Percentiles rank a stretch among this genome's conserved stretches.
These are phyloP conservation scores for Orbilia oligospora DNA, from an alignment of 2,329 filamentous ascomycete species.

Conservation along the genomic window DNA sequence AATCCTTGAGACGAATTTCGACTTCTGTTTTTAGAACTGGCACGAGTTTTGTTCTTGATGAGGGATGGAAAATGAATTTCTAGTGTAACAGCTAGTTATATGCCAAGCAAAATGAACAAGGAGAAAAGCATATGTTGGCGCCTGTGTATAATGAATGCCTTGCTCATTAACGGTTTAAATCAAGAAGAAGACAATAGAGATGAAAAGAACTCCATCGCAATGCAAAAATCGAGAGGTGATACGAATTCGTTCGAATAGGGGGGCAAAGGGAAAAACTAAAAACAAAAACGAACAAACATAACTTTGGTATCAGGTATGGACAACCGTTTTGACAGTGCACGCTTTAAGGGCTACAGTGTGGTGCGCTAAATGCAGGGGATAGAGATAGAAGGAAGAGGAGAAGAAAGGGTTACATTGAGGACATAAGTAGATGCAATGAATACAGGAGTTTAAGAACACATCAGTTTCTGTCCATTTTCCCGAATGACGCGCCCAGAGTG, in stretches of 20 bases:
- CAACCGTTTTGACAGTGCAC: not conserved
- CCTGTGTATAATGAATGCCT: slow-evolving; percentile 17
- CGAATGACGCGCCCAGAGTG: slow-evolving; percentile 27
- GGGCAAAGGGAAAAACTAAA: not conserved
- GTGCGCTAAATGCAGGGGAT: slow-evolving; percentile 48
- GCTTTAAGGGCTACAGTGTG: slow-evolving; percentile 23
- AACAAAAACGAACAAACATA: slow-evolving; percentile 4
- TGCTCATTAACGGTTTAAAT: slow-evolving; percentile 15
- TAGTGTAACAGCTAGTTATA: not conserved
- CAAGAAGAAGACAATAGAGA: not conserved
- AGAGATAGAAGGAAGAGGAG: not conserved
- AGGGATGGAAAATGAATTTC: not conserved
- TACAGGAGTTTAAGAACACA: slow-evolving; percentile 38
- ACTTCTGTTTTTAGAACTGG: not conserved
- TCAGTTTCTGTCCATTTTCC: not conserved
- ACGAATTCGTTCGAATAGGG: not conserved
- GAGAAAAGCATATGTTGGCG: not conserved
- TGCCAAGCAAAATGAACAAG: not conserved
- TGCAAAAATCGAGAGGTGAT: slow-evolving; percentile 14
- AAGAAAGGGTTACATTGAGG: slow-evolving; percentile 10
- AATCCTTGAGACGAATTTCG: not conserved
- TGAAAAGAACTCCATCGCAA: slow-evolving; percentile 50
- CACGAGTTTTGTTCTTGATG: not conserved
- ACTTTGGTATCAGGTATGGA: not conserved
- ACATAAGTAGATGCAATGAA: slow-evolving; percentile 18